These are phyloP conservation scores for Sclerotinia spermophila DNA, from an alignment of 2,329 filamentous ascomycete species.

Conservation along the genomic window DNA sequence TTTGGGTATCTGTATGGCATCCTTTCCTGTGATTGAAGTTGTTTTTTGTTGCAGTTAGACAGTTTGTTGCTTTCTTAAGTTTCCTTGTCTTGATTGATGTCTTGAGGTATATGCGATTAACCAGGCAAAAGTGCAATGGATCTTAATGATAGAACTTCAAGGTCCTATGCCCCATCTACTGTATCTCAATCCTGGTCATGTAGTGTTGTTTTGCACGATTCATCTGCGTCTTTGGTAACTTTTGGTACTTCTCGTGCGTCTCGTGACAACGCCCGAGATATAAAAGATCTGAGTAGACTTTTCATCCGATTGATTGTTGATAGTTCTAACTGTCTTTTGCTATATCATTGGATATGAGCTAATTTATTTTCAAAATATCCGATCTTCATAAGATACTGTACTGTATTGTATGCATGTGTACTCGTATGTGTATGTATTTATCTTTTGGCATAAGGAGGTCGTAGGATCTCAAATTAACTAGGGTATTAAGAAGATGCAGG, in stretches of 20 bases:
- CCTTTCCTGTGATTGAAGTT: not conserved
- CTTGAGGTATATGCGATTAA: not conserved
- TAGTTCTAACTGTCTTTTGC: not conserved
- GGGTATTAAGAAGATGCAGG: not conserved
- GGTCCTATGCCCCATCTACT: not conserved
- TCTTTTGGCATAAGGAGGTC: not conserved
- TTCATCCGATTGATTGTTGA: not conserved
- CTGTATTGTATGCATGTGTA: not conserved
- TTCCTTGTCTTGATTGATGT: not conserved
- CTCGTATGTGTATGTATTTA: not conserved
- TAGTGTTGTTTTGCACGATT: conserved; percentile 4
- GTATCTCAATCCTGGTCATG: conserved; percentile 6
- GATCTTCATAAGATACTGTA: not conserved
- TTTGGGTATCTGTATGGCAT: not conserved
- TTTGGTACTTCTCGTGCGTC: not conserved
- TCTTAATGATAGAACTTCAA: not conserved
- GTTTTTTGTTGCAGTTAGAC: not conserved
- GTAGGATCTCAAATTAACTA: not conserved
- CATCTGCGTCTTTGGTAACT: conserved; percentile 7
- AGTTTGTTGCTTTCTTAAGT: not conserved
- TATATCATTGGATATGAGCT: not conserved
- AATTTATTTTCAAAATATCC: not conserved
- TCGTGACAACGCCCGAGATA: not conserved
- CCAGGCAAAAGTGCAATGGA: not conserved
- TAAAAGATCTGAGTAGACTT: not conserved